Conservation (phyloP, 1,284 basidiomycete genomes). For the Rhodotorula glutinis region DNA sequence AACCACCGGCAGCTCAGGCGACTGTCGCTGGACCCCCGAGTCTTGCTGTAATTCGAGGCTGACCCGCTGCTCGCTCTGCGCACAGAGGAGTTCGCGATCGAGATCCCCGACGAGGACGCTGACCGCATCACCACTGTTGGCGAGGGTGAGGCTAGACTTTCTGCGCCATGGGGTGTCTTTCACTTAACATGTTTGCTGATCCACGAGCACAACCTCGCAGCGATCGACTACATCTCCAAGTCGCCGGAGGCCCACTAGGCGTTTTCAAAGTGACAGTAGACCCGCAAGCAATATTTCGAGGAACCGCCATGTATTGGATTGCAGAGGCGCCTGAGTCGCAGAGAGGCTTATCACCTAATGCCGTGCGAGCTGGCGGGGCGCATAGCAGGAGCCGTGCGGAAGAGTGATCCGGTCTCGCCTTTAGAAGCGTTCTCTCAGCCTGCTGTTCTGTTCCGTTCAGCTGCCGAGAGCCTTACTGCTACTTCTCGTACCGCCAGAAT, state of each 20-base stretch:
- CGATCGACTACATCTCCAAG: constrained; percentile 96
- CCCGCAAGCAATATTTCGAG: neutral
- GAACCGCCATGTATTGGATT: neutral
- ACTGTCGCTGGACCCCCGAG: no score
- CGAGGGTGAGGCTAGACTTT: constrained; percentile 75
- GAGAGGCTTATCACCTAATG: no score
- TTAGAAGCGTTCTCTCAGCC: no score
- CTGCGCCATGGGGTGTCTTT: no score
- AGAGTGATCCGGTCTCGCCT: no score
- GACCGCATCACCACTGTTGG: constrained; percentile 93
- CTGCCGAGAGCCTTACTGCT: no score
- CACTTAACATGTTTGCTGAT: neutral
- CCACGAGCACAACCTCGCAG: constrained; percentile 51
- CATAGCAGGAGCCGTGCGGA: no score
- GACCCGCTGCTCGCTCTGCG: neutral
- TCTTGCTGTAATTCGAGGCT: neutral
- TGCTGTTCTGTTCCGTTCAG: no score
- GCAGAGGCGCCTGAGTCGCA: no score
- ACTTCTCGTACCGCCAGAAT: no score
- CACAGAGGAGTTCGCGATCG: constrained; percentile 71
- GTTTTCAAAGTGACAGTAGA: neutral
- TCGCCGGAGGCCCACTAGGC: constrained; percentile 67
- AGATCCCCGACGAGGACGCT: constrained; percentile 98
- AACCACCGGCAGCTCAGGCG: neutral
- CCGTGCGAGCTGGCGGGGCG: no score